Base-by-base conservation (phyloP, 371 early-diverging fungal genomes). In the Smittium mucronatum region DNA sequence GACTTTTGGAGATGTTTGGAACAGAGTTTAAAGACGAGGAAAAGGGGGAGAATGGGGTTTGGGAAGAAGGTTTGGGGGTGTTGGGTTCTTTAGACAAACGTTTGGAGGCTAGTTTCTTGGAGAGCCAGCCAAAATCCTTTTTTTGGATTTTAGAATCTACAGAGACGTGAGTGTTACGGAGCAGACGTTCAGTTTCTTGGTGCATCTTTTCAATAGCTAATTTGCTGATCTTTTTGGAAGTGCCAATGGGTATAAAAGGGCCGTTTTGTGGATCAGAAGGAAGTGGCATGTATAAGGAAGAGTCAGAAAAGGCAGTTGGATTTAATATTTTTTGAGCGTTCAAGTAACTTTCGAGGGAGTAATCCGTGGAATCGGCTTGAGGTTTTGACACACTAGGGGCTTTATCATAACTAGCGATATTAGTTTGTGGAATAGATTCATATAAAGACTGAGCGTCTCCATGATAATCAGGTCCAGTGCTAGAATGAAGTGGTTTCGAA, bases 111-210 rank as follows among this genome's bases (percentile, higher is more conserved):
- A 65, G 65, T n/a, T 36, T n/a, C 8, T n/a, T 36, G 15, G n/a
- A 25, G 29, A 65, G 34, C 65, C 65, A 65, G 34, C 25, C n/a
- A n/a, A 65, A 34, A 8, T 28, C 28, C 65, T 65, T 65, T 65
- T 65, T 65, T 34, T 65, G 31, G n/a, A 34, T 36, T n/a, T 34
- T 65, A 34, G 65, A 36, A 15, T 65, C 65, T 31, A 65, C n/a
- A 28, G n/a, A 31, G 2, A 65, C 34, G n/a, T 5, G 8, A 26
- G 65, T 32, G 69, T 57, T 68, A 60, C 69, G 1, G 36, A 78
- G 63, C 26, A 78, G 64, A 0, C 78, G 71, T 47, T 75, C 78
- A 21, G 78, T 72, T 65, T 78, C 78, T 47, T 76, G 71, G 57
- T 75, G 74, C 57, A 78, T 78, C 57, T 35, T 57, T 0, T 63